Evolutionary conservation across 257 asterid genomes (phyloP).

Genomic region (Solanum paucissectum): DNA sequence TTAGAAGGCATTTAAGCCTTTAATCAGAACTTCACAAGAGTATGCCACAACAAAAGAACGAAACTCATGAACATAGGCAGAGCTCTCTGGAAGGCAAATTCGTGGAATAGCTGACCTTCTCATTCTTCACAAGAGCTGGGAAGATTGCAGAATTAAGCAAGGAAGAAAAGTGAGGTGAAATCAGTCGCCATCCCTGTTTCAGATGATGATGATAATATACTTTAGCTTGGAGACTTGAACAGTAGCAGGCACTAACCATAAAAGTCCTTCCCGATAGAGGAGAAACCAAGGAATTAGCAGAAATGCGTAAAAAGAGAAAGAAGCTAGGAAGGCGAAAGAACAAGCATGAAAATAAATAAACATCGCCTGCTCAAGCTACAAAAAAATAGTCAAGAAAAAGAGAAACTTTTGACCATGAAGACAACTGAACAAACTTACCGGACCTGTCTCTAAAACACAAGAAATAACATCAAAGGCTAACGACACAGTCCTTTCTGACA

Average conservation of each 20-base stretch:
- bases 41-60: neutral
- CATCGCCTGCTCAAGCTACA: neutral
- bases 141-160: conserved; percentile 27
- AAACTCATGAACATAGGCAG: neutral
- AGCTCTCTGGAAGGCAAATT: neutral
- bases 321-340: neutral
- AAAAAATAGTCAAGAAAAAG: neutral
- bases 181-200: conserved; percentile 34
- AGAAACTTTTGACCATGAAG: neutral
- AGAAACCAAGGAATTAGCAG: neutral
- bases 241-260: neutral
- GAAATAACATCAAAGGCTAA: conserved; percentile 31
- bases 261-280: neutral
- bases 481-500: conserved; percentile 27
- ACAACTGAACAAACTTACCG: conserved; percentile 14
- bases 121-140: conserved; percentile 27
- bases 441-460: conserved; percentile 30
- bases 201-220: neutral
- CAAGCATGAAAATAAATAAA: neutral
- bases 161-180: conserved; percentile 28
- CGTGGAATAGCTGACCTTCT: conserved; percentile 21
- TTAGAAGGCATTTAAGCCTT: neutral
- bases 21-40: neutral
- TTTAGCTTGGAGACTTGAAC: neutral
- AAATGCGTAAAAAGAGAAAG: neutral